These are phyloP conservation scores for Ceratocystis albifundus DNA, from an alignment of 2,329 filamentous ascomycete genomes.

Conservation along the genomic window DNA sequence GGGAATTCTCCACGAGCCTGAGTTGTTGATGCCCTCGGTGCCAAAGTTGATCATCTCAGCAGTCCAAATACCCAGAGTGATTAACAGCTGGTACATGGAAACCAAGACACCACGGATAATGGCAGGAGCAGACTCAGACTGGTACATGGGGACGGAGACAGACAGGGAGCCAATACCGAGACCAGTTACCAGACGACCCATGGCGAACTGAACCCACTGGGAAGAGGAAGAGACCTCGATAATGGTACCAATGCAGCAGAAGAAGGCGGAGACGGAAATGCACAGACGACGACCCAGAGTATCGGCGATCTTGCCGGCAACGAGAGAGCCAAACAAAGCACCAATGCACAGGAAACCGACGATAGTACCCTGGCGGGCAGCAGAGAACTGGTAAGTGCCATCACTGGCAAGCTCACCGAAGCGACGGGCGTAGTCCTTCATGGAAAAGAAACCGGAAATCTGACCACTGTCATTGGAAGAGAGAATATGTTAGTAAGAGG, in stretches of 20 bases:
- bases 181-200: constrained; percentile 55
- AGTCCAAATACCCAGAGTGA: constrained; percentile 55
- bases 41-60: constrained; percentile 51
- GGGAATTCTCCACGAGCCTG: constrained; percentile 52
- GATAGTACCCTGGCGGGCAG: constrained; percentile 51
- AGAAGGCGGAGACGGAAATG: constrained; percentile 51
- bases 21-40: constrained; percentile 38
- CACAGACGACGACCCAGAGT: constrained; percentile 48
- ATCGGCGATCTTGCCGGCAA: constrained; percentile 51
- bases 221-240: constrained; percentile 48
- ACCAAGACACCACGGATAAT: constrained; percentile 54
- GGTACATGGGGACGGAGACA: constrained; percentile 57
- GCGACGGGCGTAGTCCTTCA: constrained; percentile 44
- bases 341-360: constrained; percentile 52
- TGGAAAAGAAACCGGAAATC: constrained; percentile 50
- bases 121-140: constrained; percentile 53
- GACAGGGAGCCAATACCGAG: constrained; percentile 53
- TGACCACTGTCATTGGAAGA: constrained; percentile 37
- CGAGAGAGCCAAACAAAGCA: constrained; percentile 46
- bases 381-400: constrained; percentile 40
- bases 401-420: constrained; percentile 37
- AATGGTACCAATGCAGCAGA: constrained; percentile 52
- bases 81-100: constrained; percentile 55
- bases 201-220: constrained; percentile 52
- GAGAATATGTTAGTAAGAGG: neutral